phyloP scores from a whole-genome alignment of 2,329 filamentous ascomycete species.

The Fusarium pseudocircinatum region DNA sequence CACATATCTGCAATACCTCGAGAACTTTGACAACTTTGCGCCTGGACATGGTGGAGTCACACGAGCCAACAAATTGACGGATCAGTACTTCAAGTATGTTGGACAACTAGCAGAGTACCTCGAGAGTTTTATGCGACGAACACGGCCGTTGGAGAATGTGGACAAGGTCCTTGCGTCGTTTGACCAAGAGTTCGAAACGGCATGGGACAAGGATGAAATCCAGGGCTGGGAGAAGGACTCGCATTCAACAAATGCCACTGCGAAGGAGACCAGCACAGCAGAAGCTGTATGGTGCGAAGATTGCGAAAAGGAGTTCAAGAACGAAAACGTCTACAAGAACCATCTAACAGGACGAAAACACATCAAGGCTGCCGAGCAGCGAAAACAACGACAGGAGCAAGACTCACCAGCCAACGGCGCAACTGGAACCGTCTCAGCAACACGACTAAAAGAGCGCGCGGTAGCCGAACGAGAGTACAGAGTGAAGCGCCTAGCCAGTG shows the following conservation, averaged over 20 bases:
- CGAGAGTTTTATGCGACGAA: conserved; percentile 86
- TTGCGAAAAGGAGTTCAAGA: conserved; percentile 95
- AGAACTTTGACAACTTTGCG: conserved; percentile 87
- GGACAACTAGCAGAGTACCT: conserved; percentile 83
- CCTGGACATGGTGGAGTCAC: conserved; percentile 79
- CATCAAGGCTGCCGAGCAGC: conserved; percentile 79
- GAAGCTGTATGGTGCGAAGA: conserved; percentile 89
- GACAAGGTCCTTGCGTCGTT: conserved; percentile 80
- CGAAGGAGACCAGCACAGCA: conserved; percentile 48
- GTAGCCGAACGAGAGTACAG: conserved; percentile 90
- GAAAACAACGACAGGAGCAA: conserved; percentile 59
- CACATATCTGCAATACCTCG: conserved; percentile 92
- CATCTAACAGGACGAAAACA: conserved; percentile 95
- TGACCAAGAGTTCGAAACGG: conserved; percentile 83
- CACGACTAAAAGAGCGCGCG: conserved; percentile 83
- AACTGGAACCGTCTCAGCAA: conserved; percentile 50
- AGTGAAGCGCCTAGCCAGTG: conserved; percentile 79
- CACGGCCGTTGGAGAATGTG: conserved; percentile 85
- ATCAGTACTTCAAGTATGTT: conserved; percentile 92
- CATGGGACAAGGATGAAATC: conserved; percentile 83
- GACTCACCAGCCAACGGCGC: conserved; percentile 47
- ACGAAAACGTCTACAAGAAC: conserved; percentile 91
- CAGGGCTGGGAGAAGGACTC: conserved; percentile 78
- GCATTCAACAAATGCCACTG: conserved; percentile 46
- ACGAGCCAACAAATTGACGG: conserved; percentile 85